phyloP scores from a whole-genome alignment of 192 early-diverging fungal genomes.

The Haplosporangium gracile region DNA sequence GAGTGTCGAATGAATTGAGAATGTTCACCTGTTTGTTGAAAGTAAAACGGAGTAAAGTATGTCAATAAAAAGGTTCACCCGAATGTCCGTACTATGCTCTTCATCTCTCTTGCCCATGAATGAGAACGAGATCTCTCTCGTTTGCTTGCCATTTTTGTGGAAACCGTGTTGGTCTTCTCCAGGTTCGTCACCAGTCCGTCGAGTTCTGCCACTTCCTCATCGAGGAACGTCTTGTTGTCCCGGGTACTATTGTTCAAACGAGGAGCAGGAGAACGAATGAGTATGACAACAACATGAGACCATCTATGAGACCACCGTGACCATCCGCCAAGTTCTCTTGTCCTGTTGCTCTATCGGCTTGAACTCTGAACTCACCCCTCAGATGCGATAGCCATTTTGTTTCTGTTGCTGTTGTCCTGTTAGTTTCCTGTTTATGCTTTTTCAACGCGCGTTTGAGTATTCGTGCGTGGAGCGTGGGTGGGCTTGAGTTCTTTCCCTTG shows the following conservation, averaged over 20 bases:
- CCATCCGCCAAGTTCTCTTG: neutral
- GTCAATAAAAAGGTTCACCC: neutral
- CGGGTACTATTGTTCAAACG: conserved; percentile 2
- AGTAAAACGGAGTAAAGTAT: neutral
- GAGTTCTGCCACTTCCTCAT: conserved; percentile 59
- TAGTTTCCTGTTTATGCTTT: neutral
- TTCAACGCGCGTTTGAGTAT: neutral
- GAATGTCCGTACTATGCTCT: neutral
- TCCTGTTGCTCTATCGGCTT: neutral
- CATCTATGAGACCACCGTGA: neutral
- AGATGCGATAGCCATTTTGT: neutral
- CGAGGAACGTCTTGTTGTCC: conserved; percentile 55
- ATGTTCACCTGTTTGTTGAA: conserved; percentile 67
- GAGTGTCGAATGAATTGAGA: conserved; percentile 80
- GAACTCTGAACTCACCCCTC: neutral
- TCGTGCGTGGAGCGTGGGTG: neutral
- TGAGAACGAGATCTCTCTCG: neutral
- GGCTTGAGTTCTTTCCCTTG: neutral
- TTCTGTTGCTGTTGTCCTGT: neutral
- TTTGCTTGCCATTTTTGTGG: conserved; percentile 54
- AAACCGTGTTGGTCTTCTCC: conserved; percentile 55
- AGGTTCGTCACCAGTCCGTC: conserved; percentile 48
- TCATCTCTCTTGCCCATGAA: neutral
- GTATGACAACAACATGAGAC: neutral
- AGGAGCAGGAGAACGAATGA: neutral